Evolutionary conservation across 1,139 yeast genomes (phyloP), one percentile per base, ranked within the genome.

Genomic region (Pichia norvegensis): DNA sequence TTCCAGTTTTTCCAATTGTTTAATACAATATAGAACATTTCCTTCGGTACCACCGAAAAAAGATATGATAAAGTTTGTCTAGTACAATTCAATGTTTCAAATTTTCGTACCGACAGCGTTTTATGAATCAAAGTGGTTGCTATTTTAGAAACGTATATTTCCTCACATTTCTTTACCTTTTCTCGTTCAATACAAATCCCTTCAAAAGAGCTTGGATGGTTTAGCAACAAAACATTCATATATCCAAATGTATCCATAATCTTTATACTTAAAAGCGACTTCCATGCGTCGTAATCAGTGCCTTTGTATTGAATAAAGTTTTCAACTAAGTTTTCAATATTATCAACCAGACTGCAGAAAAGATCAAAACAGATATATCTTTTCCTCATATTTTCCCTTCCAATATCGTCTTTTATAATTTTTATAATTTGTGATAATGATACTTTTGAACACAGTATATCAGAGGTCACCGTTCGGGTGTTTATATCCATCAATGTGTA

Each of bases 401-500:
- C n/a, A 14, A 13, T 17, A 11, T n/a, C 31, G 14, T 43, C 36
- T 21, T 41, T 39, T 4, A 46, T 44, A 3, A n/a, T 8, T n/a
- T 25, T 33, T 2, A 48, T 36, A 1, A 48, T 13, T 23, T 48
- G 51, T 5, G n/a, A 36, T 13, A 46, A 5, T 10, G 46, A 47
- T 1, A 48, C 41, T 31, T 22, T 33, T 1, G 42, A 31, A 17
- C 36, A 4, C 19, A 39, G 16, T 19, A 48, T 16, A 13, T 29
- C 37, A 37, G 21, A n/a, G 4, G 52, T 35, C 1, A 38, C 41
- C 4, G 17, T 22, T 25, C 44, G 41, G 0, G 40, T 31, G 7
- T 36, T 27, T 8, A 27, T n/a, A 31, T 46, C 48, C 11, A 48
- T 6, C 9, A 53, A 41, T 4, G n/a, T 1, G 25, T 47, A 53